Conservation (phyloP, 1,284 basidiomycete species). For the Austroboletus rostrupii region DNA sequence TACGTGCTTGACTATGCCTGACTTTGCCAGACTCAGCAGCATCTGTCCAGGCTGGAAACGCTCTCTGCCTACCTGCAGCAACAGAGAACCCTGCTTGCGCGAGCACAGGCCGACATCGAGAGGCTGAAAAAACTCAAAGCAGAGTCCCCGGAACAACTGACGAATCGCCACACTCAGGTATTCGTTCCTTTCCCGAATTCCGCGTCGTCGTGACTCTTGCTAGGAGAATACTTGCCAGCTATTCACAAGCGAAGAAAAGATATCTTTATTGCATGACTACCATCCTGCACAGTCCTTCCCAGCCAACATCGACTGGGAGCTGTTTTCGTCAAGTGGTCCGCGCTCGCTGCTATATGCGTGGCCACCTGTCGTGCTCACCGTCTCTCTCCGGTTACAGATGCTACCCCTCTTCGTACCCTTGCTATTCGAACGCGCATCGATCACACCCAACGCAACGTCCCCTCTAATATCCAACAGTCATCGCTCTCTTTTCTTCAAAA, state of each 20-base stretch:
- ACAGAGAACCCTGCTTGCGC: conserved; percentile 53
- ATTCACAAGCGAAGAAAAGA: conserved; percentile 10
- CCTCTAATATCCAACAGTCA: conserved; percentile 38
- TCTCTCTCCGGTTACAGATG: conserved; percentile 28
- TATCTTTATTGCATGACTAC: conserved; percentile 35
- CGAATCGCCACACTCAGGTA: conserved; percentile 24
- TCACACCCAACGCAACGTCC: conserved; percentile 37
- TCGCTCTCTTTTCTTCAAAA: conserved; percentile 58
- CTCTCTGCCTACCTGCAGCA: conserved; percentile 60
- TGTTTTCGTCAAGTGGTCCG: conserved; percentile 31
- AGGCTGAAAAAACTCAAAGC: conserved; percentile 43
- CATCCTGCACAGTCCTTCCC: conserved; percentile 31
- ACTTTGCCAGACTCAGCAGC: conserved; percentile 7
- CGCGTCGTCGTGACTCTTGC: not conserved
- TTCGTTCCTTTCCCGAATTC: conserved; percentile 29
- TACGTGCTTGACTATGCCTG: conserved; percentile 26
- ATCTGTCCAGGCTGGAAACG: conserved; percentile 51
- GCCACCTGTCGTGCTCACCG: conserved; percentile 5
- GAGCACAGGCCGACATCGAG: conserved; percentile 58
- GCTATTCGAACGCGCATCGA: conserved; percentile 34
- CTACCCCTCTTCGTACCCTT: conserved; percentile 44
- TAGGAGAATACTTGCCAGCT: conserved; percentile 1
- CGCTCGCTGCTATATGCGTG: conserved; percentile 1
- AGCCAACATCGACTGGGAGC: conserved; percentile 29
- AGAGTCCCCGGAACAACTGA: conserved; percentile 32